Base-by-base conservation (phyloP, 352 stramenopile species). In the Globisporangium echinulatum region DNA sequence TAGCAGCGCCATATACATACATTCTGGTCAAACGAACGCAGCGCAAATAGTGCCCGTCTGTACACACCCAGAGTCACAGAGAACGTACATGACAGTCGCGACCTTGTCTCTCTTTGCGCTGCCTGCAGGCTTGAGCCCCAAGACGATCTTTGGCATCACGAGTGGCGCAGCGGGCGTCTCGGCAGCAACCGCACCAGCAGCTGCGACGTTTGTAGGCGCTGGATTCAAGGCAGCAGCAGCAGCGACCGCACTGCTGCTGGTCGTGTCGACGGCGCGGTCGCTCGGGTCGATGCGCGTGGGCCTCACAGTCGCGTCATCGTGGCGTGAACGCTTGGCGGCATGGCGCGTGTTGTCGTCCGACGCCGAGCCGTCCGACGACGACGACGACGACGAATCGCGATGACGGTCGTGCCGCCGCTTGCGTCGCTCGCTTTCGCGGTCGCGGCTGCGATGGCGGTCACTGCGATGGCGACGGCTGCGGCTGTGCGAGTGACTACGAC, bases 21-120 rank as follows among this genome's bases (percentile, higher is more conserved):
- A 33, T 33, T 33, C 25, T 3, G 1, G 25, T 33, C 25, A 33
- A 33, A 33, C 25, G 25, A 33, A 33, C 25, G 25, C 25, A 33
- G 25, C 25, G 25, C 25, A 33, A 33, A 37, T 39, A n/a, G 9
- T 7, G 2, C 50, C 40, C 25, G 25, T 54, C 1, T 19, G 38
- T 39, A 53, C 0, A 36, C 14, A 43, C 2, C 25, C 6, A 10
- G 15, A 47, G 13, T 37, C 11, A 4, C 43, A 42, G 15, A 10
- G 5, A 39, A 69, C 64, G 33, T 75, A 77, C 72, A 56, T 59
- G 9, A 61, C 33, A 13, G 52, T 17, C 5, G 59, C 51, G 5
- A 57, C 19, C 17, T 77, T 79, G 43, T 77, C 72, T 44, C 74
- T 82, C 61, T 81, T 84, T 33, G 52, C n/a, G 14, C 60, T 50